Percentiles rank a stretch among this genome's conserved stretches.
Conservation (phyloP, 2,329 filamentous ascomycete genomes). For the Zymoseptoria crescenta region DNA sequence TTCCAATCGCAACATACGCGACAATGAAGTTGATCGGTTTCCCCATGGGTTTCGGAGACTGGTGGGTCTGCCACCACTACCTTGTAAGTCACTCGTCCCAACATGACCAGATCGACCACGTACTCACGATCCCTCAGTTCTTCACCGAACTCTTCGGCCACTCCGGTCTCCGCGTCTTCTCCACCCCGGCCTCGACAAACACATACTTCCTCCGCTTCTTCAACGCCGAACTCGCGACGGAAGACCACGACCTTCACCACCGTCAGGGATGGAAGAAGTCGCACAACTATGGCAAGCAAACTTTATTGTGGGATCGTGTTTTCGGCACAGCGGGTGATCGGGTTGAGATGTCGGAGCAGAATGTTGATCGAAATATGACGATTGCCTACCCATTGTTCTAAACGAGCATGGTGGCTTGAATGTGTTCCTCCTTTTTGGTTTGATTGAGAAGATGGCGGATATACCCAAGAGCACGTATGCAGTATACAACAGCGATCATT, state of each 20-base stretch:
- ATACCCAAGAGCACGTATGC: background rate
- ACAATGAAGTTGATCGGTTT: conserved; percentile 32
- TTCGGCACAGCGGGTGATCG: conserved; percentile 29
- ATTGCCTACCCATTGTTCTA: conserved; percentile 1
- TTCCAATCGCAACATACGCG: conserved; percentile 35
- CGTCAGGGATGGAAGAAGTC: conserved; percentile 33
- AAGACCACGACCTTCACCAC: conserved; percentile 38
- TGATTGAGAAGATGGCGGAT: background rate
- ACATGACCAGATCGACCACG: background rate
- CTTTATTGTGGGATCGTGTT: conserved; percentile 32
- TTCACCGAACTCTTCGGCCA: conserved; percentile 37
- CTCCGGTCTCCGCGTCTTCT: conserved; percentile 33
- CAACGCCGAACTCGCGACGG: conserved; percentile 33
- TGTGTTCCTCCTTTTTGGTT: background rate
- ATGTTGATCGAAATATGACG: conserved; percentile 11
- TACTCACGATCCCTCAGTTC: conserved; percentile 7
- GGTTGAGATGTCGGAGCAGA: conserved; percentile 27
- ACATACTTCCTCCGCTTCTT: conserved; percentile 30
- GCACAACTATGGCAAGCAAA: conserved; percentile 36
- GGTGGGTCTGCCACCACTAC: conserved; percentile 42
- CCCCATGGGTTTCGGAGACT: conserved; percentile 41
- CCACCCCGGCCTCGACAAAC: conserved; percentile 30
- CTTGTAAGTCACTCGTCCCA: conserved; percentile 15
- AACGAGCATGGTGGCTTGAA: background rate
- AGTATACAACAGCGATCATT: background rate